A percentile compares a stretch with the other conserved stretches of the same genome.
phyloP scores from a whole-genome alignment of 2,329 filamentous ascomycete species.

The Zasmidium angulare region DNA sequence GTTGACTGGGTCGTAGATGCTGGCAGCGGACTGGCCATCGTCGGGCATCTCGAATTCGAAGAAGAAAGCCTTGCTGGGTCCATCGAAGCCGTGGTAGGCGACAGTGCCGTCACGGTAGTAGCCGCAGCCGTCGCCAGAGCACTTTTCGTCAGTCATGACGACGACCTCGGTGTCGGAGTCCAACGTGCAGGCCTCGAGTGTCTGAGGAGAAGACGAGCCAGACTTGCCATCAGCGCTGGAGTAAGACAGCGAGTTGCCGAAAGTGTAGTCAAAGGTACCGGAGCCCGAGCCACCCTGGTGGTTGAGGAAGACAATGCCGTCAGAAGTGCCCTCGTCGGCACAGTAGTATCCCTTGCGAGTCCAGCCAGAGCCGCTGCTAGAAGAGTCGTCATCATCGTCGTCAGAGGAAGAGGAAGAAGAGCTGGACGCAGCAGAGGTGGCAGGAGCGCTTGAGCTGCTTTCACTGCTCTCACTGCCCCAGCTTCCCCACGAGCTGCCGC shows the following conservation, averaged over 20 bases:
- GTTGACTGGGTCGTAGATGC: conserved; percentile 47
- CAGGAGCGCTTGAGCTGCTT: conserved; percentile 17
- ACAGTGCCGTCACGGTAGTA: conserved; percentile 37
- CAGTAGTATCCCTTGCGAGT: conserved; percentile 38
- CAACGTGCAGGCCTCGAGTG: conserved; percentile 52
- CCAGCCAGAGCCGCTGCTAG: conserved; percentile 30
- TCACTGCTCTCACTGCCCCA: conserved; percentile 15
- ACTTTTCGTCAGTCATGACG: conserved; percentile 53
- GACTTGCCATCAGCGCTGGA: conserved; percentile 48
- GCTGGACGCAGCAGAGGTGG: conserved; percentile 16
- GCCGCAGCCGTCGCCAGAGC: conserved; percentile 43
- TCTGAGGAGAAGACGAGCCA: conserved; percentile 49
- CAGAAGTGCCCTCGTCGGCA: conserved; percentile 39
- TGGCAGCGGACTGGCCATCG: conserved; percentile 49
- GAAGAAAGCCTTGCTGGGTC: conserved; percentile 70
- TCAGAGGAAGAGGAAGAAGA: conserved; percentile 19
- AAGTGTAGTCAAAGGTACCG: conserved; percentile 54
- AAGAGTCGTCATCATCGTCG: conserved; percentile 13
- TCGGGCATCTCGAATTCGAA: conserved; percentile 72
- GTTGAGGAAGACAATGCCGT: conserved; percentile 60
- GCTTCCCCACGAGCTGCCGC: not conserved
- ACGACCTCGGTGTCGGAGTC: conserved; percentile 52
- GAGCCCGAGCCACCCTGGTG: conserved; percentile 57
- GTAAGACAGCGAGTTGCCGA: conserved; percentile 60
- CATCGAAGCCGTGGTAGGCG: conserved; percentile 66